These are phyloP conservation scores for Saturnispora diversa DNA, from an alignment of 805 yeast genomes.

Conservation along the genomic window DNA sequence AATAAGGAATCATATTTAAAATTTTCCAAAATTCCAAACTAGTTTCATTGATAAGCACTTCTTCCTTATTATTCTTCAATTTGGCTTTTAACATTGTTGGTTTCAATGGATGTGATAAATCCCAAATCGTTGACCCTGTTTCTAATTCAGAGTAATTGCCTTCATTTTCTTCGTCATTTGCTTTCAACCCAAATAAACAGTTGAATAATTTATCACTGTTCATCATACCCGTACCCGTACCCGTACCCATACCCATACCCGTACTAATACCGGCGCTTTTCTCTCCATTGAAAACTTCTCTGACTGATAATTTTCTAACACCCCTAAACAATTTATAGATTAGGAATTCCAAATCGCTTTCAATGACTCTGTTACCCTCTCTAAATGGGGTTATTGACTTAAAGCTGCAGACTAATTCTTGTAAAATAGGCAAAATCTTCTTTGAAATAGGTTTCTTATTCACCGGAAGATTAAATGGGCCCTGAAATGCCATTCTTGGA, in stretches of 20 bases:
- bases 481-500: conserved; percentile 5
- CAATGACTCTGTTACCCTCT: conserved; percentile 4
- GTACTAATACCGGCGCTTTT: too few species aligned
- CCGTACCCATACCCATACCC: too few species aligned
- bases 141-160: conserved; percentile 1
- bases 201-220: not conserved
- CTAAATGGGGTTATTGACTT: not conserved
- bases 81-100: conserved; percentile 21
- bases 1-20: conserved; percentile 48
- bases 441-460: not conserved
- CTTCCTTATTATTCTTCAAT: conserved; percentile 25
- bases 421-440: conserved; percentile 4
- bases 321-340: conserved; percentile 4
- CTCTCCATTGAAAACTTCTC: conserved; percentile 4
- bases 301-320: conserved; percentile 4
- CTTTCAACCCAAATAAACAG: not conserved
- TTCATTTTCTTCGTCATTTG: not conserved
- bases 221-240: too few species aligned
- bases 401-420: conserved; percentile 3
- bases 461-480: conserved; percentile 3
- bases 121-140: conserved; percentile 1
- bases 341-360: conserved; percentile 7
- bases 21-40: conserved; percentile 49
- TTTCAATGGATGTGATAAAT: conserved; percentile 26
- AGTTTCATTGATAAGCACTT: conserved; percentile 38